Evolutionary conservation across 768 basidiomycete genomes (phyloP), one percentile per base, ranked within the genome.

Genomic region (Pisolithus tinctorius): DNA sequence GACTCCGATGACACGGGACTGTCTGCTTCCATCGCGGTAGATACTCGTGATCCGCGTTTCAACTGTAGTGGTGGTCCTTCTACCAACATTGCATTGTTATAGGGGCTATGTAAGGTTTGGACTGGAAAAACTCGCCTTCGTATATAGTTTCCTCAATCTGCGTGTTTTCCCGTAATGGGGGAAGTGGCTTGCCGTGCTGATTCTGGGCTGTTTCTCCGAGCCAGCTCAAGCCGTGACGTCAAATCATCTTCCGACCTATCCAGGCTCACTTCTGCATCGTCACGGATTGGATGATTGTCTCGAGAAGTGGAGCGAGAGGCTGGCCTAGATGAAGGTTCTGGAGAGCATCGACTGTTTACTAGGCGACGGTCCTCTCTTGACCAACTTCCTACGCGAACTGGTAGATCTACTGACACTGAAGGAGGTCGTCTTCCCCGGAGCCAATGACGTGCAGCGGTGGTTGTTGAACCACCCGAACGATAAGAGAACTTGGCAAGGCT

Each of bases 181-280:
- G 52, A 41, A 71, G 62, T 45, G 65, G 62, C 45, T 77, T 76
- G 16, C 73, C 76, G 52, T 80, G 77, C 58, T 92, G 90, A 64
- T 78, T 87, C 60, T 84, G 76, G n/a, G 63, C 90, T 91, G 63
- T 96, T 96, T 57, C 80, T 79, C 53, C 89, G 74, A 5, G 93
- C 93, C 45, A 95, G 71, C 55, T 89, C 89, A 47, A 96, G 69
- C 45, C 86, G 83, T 71, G 80, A 74, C 20, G 83, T 77, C 48
- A 95, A 72, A 62, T 94, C 87, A 58, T 78, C 77, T 60, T 92
- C 89, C 14, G 85, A 88, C 46, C 79, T 73, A 55, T 88, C 84
- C 55, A 79, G 67, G 10, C 67, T 65, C 45, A 67, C 51, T 47
- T 73, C 65, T 7, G 71, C 68, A 50, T 80, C 74, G 57, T 74